A percentile compares a stretch with the other conserved stretches of the same genome.
phyloP scores from a whole-genome alignment of 2,329 filamentous ascomycete genomes.

The Penicillium fuscoglaucum region DNA sequence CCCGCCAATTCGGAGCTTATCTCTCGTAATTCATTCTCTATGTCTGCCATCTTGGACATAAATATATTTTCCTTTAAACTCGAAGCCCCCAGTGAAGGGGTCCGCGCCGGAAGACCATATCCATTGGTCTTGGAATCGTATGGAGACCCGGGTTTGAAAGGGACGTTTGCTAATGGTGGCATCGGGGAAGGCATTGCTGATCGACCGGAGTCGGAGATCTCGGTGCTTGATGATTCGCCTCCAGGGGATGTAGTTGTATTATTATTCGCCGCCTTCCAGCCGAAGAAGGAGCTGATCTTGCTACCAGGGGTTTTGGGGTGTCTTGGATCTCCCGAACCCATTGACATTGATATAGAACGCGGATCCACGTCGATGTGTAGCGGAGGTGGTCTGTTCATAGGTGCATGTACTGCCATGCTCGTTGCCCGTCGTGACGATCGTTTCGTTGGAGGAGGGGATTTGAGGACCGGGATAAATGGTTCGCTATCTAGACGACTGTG shows the following conservation, averaged over 20 bases:
- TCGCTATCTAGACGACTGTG: slow-evolving; percentile 47
- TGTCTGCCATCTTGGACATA: slow-evolving; percentile 70
- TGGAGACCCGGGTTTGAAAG: slow-evolving; percentile 44
- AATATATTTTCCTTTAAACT: slow-evolving; percentile 46
- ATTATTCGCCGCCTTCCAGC: slow-evolving; percentile 54
- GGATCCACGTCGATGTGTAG: slow-evolving; percentile 46
- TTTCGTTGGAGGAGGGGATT: slow-evolving; percentile 63
- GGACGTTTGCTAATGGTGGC: slow-evolving; percentile 37
- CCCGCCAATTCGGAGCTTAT: slow-evolving; percentile 89
- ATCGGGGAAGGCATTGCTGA: slow-evolving; percentile 61
- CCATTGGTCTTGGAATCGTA: slow-evolving; percentile 56
- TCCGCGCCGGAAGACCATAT: slow-evolving; percentile 46
- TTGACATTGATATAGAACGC: slow-evolving; percentile 40
- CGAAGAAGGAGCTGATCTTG: slow-evolving; percentile 66
- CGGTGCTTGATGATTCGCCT: slow-evolving; percentile 60
- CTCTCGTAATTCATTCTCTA: slow-evolving; percentile 91
- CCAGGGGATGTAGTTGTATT: slow-evolving; percentile 51
- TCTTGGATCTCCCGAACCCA: slow-evolving; percentile 35
- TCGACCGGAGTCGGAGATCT: slow-evolving; percentile 61
- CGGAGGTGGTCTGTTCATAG: slow-evolving; percentile 43
- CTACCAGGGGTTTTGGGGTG: slow-evolving; percentile 55
- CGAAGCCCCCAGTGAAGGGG: slow-evolving; percentile 47
- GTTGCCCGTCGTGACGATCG: slow-evolving; percentile 32
- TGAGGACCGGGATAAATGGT: slow-evolving; percentile 61
- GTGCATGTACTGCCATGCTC: slow-evolving; percentile 49